Percentiles rank a stretch among this genome's conserved stretches.
phyloP scores from a whole-genome alignment of 1,284 basidiomycete species.

The Ustilago xerochloae region DNA sequence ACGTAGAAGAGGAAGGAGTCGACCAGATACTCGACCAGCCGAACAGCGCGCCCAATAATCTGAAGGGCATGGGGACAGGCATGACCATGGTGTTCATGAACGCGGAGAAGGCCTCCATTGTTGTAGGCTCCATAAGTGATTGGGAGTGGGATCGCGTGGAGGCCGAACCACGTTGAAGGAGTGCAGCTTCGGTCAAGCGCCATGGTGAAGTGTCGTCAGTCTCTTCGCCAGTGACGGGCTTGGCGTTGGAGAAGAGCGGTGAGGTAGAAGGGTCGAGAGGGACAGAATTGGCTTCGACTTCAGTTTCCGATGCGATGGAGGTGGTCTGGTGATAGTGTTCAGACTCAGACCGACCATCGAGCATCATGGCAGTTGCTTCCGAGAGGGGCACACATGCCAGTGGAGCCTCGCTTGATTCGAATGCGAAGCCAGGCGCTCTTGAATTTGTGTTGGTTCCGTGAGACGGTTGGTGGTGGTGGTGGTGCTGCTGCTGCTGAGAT shows the following conservation, averaged over 20 bases:
- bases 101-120: constrained; percentile 44
- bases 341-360: constrained; percentile 27
- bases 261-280: constrained; percentile 20
- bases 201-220: neutral
- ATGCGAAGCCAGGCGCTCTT: constrained; percentile 22
- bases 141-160: constrained; percentile 14
- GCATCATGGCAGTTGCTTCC: constrained; percentile 20
- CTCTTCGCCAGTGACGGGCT: constrained; percentile 31
- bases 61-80: constrained; percentile 49
- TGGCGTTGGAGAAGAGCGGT: constrained; percentile 35
- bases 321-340: constrained; percentile 12
- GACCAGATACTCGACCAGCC: constrained; percentile 41
- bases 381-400: constrained; percentile 15
- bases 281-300: constrained; percentile 2
- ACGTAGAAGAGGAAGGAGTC: neutral
- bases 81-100: constrained; percentile 52
- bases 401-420: constrained; percentile 25
- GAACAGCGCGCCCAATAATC: constrained; percentile 37
- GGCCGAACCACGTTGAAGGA: constrained; percentile 23
- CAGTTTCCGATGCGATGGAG: constrained; percentile 1
- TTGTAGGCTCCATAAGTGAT: constrained; percentile 43
- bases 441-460: too few relatives aligned
- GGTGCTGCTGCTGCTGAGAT: neutral
- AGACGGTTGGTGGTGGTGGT: neutral
- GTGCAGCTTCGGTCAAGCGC: constrained; percentile 40